Evolutionary conservation across 148 eudicot species (phyloP).

Genomic region (Vaccinium macrocarpon): DNA sequence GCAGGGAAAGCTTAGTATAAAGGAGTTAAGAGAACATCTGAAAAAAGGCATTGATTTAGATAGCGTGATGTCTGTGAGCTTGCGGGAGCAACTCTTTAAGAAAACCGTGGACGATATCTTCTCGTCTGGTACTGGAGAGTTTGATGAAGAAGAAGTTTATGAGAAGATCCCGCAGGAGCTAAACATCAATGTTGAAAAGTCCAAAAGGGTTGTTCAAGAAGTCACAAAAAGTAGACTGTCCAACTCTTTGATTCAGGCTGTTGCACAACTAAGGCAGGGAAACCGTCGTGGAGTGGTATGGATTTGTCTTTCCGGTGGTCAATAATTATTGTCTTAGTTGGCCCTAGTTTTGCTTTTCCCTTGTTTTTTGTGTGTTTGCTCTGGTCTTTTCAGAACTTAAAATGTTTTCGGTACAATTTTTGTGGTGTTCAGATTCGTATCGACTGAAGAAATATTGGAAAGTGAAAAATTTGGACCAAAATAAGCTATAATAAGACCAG

Average conservation of each 20-base stretch:
- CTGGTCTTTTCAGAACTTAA: no score
- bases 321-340: neutral
- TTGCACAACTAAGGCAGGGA: constrained; percentile 77
- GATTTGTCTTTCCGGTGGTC: neutral
- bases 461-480: neutral
- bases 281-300: constrained; percentile 78
- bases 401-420: neutral
- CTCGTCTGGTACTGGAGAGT: constrained; percentile 92
- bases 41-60: constrained; percentile 67
- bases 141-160: constrained; percentile 83
- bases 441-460: neutral
- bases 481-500: neutral
- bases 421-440: neutral
- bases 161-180: constrained; percentile 78
- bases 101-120: constrained; percentile 73
- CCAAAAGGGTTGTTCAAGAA: constrained; percentile 66
- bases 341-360: no score
- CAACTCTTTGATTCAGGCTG: constrained; percentile 75
- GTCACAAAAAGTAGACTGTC: constrained; percentile 68
- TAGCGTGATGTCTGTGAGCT: constrained; percentile 57
- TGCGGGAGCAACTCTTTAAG: constrained; percentile 75
- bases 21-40: constrained; percentile 76
- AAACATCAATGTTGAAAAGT: constrained; percentile 59
- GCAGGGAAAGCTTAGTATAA: constrained; percentile 74
- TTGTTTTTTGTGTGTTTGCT: no score